These are phyloP conservation scores for Apiospora rasikravindrae DNA, from an alignment of 2,329 filamentous ascomycete genomes.

Conservation along the genomic window DNA sequence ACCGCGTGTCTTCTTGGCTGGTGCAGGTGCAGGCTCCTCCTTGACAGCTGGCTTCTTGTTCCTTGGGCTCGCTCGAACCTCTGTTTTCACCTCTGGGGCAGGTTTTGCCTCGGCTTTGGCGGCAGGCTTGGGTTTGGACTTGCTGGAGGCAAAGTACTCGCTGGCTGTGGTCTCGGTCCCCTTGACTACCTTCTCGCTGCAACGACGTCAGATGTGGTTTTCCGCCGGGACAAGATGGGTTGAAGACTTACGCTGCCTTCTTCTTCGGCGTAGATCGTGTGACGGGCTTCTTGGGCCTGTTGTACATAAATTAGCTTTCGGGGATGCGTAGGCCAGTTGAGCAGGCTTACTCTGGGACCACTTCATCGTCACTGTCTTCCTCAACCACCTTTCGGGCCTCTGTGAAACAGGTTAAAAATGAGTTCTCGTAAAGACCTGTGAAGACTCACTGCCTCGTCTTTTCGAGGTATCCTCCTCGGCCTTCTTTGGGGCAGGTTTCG, in stretches of 20 bases:
- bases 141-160: slow-evolving; percentile 61
- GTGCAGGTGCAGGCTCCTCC: slow-evolving; percentile 32
- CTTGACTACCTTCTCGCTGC: slow-evolving; percentile 48
- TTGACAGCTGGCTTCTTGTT: slow-evolving; percentile 45
- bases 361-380: slow-evolving; percentile 84
- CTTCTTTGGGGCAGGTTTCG: slow-evolving; percentile 52
- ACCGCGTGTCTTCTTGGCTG: slow-evolving; percentile 38
- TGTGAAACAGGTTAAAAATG: slow-evolving; percentile 29
- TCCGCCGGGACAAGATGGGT: neutral
- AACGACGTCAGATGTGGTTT: slow-evolving; percentile 22
- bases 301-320: slow-evolving; percentile 26
- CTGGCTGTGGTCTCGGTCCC: slow-evolving; percentile 60
- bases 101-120: slow-evolving; percentile 48
- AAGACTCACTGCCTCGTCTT: slow-evolving; percentile 50
- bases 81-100: slow-evolving; percentile 46
- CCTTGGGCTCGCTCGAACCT: slow-evolving; percentile 60
- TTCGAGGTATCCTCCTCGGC: slow-evolving; percentile 50
- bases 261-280: slow-evolving; percentile 57
- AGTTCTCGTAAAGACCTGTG: no score
- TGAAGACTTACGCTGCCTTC: slow-evolving; percentile 39
- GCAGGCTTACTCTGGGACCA: slow-evolving; percentile 57
- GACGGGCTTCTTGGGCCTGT: slow-evolving; percentile 60
- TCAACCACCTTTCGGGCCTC: slow-evolving; percentile 73
- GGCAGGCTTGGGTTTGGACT: slow-evolving; percentile 47
- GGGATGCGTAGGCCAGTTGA: neutral